Evolutionary conservation across 1,139 yeast species (phyloP).

Genomic region (Blastobotrys serpentis): DNA sequence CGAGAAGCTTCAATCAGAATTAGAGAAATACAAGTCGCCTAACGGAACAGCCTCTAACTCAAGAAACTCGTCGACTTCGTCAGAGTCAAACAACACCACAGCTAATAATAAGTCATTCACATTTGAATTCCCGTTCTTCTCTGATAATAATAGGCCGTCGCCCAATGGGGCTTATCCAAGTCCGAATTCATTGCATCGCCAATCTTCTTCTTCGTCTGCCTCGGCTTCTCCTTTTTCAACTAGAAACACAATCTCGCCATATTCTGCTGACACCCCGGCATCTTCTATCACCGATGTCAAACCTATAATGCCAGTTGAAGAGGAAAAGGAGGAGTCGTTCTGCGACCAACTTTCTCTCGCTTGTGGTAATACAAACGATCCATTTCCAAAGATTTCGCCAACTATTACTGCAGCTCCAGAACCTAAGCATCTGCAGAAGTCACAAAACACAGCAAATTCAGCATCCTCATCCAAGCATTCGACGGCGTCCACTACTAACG

Average conservation of each 20-base stretch:
- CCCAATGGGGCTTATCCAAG: conserved; percentile 7
- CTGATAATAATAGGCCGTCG: conserved; percentile 7
- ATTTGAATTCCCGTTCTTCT: conserved; percentile 46
- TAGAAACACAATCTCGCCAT: conserved; percentile 13
- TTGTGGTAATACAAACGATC: conserved; percentile 66
- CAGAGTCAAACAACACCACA: conserved; percentile 9
- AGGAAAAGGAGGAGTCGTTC: conserved; percentile 40
- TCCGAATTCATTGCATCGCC: conserved; percentile 4
- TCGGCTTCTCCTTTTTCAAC: conserved; percentile 18
- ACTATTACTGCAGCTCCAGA: conserved; percentile 17
- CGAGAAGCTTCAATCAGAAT: conserved; percentile 67
- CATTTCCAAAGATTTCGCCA: conserved; percentile 71
- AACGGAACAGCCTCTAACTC: no score
- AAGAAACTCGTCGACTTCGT: conserved; percentile 2
- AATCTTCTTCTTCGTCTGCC: not conserved
- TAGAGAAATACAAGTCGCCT: conserved; percentile 50
- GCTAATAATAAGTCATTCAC: conserved; percentile 30
- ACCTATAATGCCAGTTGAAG: conserved; percentile 1
- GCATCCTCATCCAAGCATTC: no score
- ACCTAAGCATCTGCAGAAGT: no score
- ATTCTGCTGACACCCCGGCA: conserved; percentile 18
- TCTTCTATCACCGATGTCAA: conserved; percentile 15
- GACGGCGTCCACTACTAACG: no score
- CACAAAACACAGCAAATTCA: no score
- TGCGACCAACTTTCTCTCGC: conserved; percentile 75